These are phyloP conservation scores for Leishmania guyanensis DNA, from an alignment of 208 protist species.

Conservation along the genomic window DNA sequence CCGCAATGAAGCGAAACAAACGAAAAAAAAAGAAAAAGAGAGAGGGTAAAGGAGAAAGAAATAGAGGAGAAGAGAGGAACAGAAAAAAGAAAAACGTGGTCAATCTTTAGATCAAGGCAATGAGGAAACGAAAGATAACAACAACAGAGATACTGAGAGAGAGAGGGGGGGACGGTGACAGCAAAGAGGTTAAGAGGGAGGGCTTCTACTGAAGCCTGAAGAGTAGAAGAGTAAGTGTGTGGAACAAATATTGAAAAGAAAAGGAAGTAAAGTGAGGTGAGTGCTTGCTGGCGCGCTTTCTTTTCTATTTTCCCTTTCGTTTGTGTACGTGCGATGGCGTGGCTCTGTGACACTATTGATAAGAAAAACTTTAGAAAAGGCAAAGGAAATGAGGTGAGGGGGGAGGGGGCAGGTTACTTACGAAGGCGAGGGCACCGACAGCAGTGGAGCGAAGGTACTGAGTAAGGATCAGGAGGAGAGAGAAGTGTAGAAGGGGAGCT, in stretches of 20 bases:
- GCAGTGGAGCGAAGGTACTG: neutral
- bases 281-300: neutral
- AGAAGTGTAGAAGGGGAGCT: neutral
- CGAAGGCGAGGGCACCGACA: neutral
- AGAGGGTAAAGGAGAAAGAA: neutral
- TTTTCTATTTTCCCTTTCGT: neutral
- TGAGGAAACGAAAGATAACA: neutral
- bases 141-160: neutral
- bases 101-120: neutral
- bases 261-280: neutral
- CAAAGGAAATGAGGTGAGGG: neutral
- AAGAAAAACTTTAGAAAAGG: neutral
- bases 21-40: neutral
- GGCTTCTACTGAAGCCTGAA: neutral
- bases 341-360: neutral
- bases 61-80: neutral
- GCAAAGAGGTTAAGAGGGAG: conserved; percentile 3
- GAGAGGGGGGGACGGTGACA: conserved; percentile 2
- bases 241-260: neutral
- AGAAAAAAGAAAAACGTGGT: neutral
- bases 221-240: neutral
- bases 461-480: neutral
- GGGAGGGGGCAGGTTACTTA: too few relatives aligned
- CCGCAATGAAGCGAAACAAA: neutral
- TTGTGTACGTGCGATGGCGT: neutral